Evolutionary conservation across 208 protist genomes (phyloP).

Genomic region (Acanthamoeba triangularis): DNA sequence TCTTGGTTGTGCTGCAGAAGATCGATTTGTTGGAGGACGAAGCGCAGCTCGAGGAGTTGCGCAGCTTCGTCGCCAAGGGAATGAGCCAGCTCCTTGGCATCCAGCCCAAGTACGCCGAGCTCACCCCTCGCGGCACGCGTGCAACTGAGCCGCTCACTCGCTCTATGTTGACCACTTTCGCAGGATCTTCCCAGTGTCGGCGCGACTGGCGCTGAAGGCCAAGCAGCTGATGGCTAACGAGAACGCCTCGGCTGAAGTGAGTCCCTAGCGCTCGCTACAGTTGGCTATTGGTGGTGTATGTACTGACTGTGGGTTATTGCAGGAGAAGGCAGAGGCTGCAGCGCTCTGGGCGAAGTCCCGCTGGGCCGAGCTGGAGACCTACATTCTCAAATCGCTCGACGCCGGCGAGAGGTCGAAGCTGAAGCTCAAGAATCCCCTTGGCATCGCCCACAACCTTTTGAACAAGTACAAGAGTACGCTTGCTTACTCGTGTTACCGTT

Average conservation of each 20-base stretch:
- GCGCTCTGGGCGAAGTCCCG: constrained; percentile 63
- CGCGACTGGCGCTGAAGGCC: constrained; percentile 78
- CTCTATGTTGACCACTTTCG: neutral
- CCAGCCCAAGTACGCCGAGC: constrained; percentile 1
- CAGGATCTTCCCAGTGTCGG: constrained; percentile 79
- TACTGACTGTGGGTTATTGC: neutral
- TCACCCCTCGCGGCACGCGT: no score
- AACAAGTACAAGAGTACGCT: constrained; percentile 11
- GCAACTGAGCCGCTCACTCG: no score
- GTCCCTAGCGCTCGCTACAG: neutral
- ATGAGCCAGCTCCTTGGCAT: constrained; percentile 42
- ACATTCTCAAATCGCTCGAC: constrained; percentile 80
- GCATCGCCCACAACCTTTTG: constrained; percentile 27
- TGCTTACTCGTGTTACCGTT: neutral
- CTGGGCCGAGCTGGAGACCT: constrained; percentile 80
- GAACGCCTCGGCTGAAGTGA: neutral
- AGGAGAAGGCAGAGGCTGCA: constrained; percentile 5
- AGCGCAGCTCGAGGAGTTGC: constrained; percentile 13
- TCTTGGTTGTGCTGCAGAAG: constrained; percentile 81
- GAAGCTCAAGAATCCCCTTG: constrained; percentile 82
- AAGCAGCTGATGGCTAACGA: constrained; percentile 64
- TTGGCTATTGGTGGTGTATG: neutral
- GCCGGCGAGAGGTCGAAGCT: constrained; percentile 72
- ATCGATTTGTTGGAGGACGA: constrained; percentile 80
- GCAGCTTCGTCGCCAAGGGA: constrained; percentile 28